Conservation (phyloP, 192 early-diverging fungal genomes). For the Powellomyces hirtus region DNA sequence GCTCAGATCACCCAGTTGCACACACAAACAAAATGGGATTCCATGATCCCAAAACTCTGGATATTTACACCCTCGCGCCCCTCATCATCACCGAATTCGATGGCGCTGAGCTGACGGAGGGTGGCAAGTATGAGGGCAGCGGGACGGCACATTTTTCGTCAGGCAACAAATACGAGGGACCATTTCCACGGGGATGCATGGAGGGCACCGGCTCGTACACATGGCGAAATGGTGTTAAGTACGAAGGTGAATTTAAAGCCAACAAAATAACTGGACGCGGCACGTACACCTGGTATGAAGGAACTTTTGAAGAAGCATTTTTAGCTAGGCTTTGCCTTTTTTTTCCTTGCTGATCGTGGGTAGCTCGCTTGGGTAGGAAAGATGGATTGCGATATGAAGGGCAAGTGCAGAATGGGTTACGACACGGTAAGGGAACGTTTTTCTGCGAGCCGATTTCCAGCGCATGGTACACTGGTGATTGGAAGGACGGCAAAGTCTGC, state of each 20-base stretch:
- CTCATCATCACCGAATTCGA: conserved; percentile 1
- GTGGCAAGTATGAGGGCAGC: conserved; percentile 9
- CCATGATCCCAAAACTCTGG: neutral
- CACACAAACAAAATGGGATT: too few relatives aligned
- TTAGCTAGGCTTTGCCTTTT: neutral
- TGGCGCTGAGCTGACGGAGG: neutral
- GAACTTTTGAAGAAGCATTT: neutral
- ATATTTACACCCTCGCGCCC: conserved; percentile 9
- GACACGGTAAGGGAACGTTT: conserved; percentile 45
- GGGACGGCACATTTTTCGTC: conserved; percentile 37
- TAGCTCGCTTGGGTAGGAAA: conserved; percentile 43
- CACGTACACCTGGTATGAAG: conserved; percentile 41
- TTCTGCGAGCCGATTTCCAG: conserved; percentile 3
- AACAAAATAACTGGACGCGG: conserved; percentile 49
- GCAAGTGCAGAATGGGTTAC: conserved; percentile 41
- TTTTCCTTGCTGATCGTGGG: too few relatives aligned
- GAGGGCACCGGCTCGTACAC: conserved; percentile 43
- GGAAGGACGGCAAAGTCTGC: conserved; percentile 44
- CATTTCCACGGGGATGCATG: conserved; percentile 42
- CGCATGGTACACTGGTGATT: conserved; percentile 42
- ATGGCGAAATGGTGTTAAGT: conserved; percentile 45
- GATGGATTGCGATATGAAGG: conserved; percentile 47
- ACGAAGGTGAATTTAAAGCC: conserved; percentile 42
- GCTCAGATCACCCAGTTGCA: too few relatives aligned
- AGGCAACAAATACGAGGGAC: conserved; percentile 39